Conservation (phyloP, 257 asterid species). For the Salvia miltiorrhiza region DNA sequence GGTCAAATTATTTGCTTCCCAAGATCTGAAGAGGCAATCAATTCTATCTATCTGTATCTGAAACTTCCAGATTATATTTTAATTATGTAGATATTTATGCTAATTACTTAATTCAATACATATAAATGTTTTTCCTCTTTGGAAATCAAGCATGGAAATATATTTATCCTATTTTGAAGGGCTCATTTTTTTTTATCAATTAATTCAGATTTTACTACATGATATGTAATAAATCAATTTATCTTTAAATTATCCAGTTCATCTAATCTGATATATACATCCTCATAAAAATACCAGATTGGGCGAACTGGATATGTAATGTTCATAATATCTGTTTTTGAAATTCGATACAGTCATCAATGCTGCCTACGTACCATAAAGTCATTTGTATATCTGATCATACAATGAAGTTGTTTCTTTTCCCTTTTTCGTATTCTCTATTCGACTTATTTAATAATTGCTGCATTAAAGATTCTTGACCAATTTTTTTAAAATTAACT, state of each 20-base stretch:
- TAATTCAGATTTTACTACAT: background rate
- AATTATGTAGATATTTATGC: background rate
- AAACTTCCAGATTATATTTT: background rate
- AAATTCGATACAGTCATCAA: background rate
- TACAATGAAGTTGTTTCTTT: background rate
- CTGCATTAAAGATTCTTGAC: too few relatives aligned
- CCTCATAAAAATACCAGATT: too few relatives aligned
- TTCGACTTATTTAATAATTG: background rate
- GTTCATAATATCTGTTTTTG: background rate
- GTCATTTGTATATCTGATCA: background rate
- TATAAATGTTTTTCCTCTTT: background rate
- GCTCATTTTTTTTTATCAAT: background rate
- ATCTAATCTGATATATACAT: background rate
- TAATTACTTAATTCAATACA: background rate
- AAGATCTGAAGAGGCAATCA: background rate
- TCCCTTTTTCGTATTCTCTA: background rate
- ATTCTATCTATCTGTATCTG: background rate
- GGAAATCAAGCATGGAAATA: background rate
- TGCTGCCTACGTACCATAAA: background rate
- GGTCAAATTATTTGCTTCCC: conserved; percentile 15
- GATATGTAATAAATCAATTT: too few relatives aligned
- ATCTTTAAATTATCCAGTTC: background rate
- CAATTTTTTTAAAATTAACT: too few relatives aligned
- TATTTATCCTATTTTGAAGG: background rate
- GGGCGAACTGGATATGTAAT: too few relatives aligned